Base-by-base conservation (phyloP, 1,284 basidiomycete genomes). In the Ganoderma sp. region DNA sequence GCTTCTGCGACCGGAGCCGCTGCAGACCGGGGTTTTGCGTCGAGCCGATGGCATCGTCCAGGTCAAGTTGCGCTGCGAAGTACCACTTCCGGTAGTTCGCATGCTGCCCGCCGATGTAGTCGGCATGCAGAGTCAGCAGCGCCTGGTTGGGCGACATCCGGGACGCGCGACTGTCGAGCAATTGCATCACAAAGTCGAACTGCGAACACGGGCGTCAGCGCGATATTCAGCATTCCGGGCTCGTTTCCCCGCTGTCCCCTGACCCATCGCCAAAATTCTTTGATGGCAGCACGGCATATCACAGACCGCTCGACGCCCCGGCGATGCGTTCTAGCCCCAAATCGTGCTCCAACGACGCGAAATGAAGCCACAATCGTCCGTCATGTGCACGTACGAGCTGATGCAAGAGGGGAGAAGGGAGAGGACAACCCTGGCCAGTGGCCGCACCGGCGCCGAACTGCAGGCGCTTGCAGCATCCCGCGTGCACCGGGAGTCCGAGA, bases 31-130 rank as follows among this genome's bases (percentile, higher is more conserved):
- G 95, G 79, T 97, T 98, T 78, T 98, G 95, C 14, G 90, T 88
- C 69, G 93, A 89, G 59, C 98, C 98, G 69, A 99, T 93, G 64
- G 97, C 97, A 76, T 99, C 97, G 82, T 99, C 98, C 56, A 99
- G 90, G 79, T 99, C 97, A 71, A 99, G 92, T 81, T 99, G 97
- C 32, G 97, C 97, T 22, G 97, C 98, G 82, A 99, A 99, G 84
- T 99, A 99, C 97, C 98, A 99, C 81, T 97, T 97, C 72, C 96
- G 93, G 82, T 98, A 98, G 83, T 98, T 98, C 66, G 96, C 94
- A 77, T 97, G 91, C 78, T 96, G 94, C 4, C 98, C 97, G 62
- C 98, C 98, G 78, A 99, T 99, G 81, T 99, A 99, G 81, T 99
- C 97, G 70, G 97, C 97, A 78, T 99, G 97, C 8, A 99, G 87